Base-by-base conservation (phyloP, 169 alveolate species). In the Eimeria brunetti region DNA sequence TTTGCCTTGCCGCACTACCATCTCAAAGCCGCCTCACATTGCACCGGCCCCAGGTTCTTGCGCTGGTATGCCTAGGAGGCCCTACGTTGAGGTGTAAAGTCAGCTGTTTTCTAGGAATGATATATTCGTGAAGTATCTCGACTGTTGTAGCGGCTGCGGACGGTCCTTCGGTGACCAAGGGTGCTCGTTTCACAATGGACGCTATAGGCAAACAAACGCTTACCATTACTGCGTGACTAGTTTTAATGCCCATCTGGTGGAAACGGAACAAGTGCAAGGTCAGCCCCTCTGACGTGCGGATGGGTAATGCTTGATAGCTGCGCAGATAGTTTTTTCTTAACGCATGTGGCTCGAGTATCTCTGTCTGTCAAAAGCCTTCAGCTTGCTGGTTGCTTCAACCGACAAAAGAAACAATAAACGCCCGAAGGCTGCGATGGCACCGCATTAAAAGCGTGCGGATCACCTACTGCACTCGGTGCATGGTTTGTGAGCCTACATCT, bases 351-450 rank as follows among this genome's bases (percentile, higher is more conserved):
- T n/a, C 41, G n/a, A 8, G 41, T 64, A 14, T 8, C 75, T 64
- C 75, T 64, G 75, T 44, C 12, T 64, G 75, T 64, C 75, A 64
- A 64, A 30, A 9, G 12, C 44, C 36, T 64, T 27, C 14, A 64
- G 75, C 75, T 30, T n/a, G 75, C n/a, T 30, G 16, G 75, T 64
- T 64, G 75, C 7, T 64, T 64, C 75, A 64, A 64, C 75, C 41
- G 41, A 64, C 36, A 64, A 22, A 22, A 64, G 20, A 64, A 30
- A 30, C 7, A 38, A n/a, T n/a, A n/a, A 64, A n/a, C 38, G 44
- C 75, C 75, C 58, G 56, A 5, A 22, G 84, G 84, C 53, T 36
- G 84, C 84, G 84, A 73, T 73, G 53, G 6, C 53, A 36, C 56
- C 56, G 84, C n/a, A 7, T 14, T 8, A 22, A 36, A 41, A 73